Evolutionary conservation across 345 rosid species (phyloP).

Genomic region (Aethionema arabicum): DNA sequence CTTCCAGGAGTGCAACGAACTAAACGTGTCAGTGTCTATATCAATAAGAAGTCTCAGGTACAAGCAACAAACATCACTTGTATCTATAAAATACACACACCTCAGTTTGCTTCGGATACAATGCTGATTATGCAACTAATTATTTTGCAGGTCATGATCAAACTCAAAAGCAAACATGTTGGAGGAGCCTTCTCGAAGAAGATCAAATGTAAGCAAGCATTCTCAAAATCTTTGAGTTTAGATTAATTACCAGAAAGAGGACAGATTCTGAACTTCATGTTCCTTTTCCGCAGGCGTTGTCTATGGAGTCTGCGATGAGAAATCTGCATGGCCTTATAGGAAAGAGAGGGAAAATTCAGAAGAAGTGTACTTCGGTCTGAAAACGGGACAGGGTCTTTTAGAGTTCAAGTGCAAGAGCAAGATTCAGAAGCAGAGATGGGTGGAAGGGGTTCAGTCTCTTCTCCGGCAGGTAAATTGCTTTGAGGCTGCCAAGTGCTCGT

Average conservation of each 20-base stretch:
- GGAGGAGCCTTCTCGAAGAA: conserved; percentile 44
- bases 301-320: conserved; percentile 80
- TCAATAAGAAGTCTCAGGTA: conserved; percentile 42
- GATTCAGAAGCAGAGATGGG: conserved; percentile 88
- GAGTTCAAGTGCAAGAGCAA: conserved; percentile 90
- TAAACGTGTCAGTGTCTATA: conserved; percentile 36
- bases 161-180: conserved; percentile 43
- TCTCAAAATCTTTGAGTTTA: conserved; percentile 6
- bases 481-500: conserved; percentile 50
- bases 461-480: conserved; percentile 58
- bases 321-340: conserved; percentile 79
- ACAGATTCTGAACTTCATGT: conserved; percentile 20
- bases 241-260: conserved; percentile 10
- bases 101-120: conserved; percentile 9
- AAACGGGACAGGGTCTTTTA: conserved; percentile 87
- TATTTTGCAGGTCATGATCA: conserved; percentile 38
- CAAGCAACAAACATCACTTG: conserved; percentile 18
- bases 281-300: conserved; percentile 53
- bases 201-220: conserved; percentile 31
- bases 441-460: conserved; percentile 66
- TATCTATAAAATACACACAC: conserved; percentile 2
- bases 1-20: conserved; percentile 35
- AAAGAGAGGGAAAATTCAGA: conserved; percentile 75
- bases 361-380: conserved; percentile 80
- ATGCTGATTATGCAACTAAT: conserved; percentile 25